These are phyloP conservation scores for Paramecium sonneborni DNA, from an alignment of 73 alveolate genomes.

Conservation along the genomic window DNA sequence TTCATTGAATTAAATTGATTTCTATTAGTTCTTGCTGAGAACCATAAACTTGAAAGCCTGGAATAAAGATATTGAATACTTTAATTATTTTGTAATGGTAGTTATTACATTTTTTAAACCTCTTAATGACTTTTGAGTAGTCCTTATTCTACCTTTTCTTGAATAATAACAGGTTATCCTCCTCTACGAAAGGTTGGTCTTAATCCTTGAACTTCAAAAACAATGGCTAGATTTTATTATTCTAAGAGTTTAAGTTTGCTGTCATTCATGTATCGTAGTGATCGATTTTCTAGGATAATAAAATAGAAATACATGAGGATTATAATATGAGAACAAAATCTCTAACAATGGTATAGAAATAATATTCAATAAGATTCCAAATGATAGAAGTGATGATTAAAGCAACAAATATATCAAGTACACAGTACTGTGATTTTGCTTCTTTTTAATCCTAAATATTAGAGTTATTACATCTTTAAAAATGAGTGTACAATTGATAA, in stretches of 20 bases:
- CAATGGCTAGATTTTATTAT: neutral
- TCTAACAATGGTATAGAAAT: neutral
- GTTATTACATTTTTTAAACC: neutral
- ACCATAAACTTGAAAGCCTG: neutral
- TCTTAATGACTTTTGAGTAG: neutral
- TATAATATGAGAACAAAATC: neutral
- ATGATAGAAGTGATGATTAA: neutral
- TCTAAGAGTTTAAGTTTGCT: neutral
- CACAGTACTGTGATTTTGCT: neutral
- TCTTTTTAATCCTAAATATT: conserved; percentile 10
- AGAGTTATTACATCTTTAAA: neutral
- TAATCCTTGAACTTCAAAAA: neutral
- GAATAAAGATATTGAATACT: neutral
- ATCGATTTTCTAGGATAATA: neutral
- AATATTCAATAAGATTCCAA: conserved; percentile 20
- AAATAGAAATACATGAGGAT: neutral
- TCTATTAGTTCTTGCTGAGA: neutral
- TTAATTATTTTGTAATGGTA: neutral
- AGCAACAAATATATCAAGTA: neutral
- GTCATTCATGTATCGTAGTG: neutral
- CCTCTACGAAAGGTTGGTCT: neutral
- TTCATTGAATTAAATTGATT: neutral
- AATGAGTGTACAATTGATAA: neutral
- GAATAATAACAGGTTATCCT: neutral
- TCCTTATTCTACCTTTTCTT: neutral